Base-by-base conservation (phyloP, 2,329 filamentous ascomycete species). In the Chalaropsis thielavioides region DNA sequence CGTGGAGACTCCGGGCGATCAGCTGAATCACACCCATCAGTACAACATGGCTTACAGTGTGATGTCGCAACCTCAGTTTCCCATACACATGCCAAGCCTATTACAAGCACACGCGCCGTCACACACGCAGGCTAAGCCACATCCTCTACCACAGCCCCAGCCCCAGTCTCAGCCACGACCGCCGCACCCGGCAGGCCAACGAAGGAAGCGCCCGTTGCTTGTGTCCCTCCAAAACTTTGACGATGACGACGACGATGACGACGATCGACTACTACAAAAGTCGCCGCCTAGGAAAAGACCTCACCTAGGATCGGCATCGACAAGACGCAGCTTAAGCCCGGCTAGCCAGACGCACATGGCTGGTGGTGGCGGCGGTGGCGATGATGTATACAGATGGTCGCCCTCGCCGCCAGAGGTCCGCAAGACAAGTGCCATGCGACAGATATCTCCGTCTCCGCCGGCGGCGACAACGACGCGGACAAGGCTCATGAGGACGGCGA, bases 61-160 rank as follows among this genome's bases (percentile, higher is more conserved):
- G 15, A 38, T 58, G 54, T 5, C 54, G 54, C 31, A 24, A 24
- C 11, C 62, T n/a, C 19, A 44, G 31, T 62, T 35, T 58, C n/a
- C 19, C 38, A 24, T 56, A 15, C 49, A 38, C 13, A 58, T 58
- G 54, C 54, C 54, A 58, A 66, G 61, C 49, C 22, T 27, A 13
- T 67, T 54, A 69, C 19, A 60, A 60, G n/a, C 66, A 58, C n/a
- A 61, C 64, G 11, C 66, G 68, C n/a, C 56, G 24, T 44, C 44
- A 43, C 35, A 65, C 6, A 24, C 7, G 13, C 35, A 13, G 35
- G 17, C 38, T 15, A 41, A 60, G 60, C 13, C 58, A 35, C 35
- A 38, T 7, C 35, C 35, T 4, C 11, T 62, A n/a, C 19, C 31
- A 4, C 64, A 22, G 24, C 61, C 61, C 41, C 61, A 59, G n/a